phyloP scores from a whole-genome alignment of 805 yeast species.

The Cephaloascus fragrans region DNA sequence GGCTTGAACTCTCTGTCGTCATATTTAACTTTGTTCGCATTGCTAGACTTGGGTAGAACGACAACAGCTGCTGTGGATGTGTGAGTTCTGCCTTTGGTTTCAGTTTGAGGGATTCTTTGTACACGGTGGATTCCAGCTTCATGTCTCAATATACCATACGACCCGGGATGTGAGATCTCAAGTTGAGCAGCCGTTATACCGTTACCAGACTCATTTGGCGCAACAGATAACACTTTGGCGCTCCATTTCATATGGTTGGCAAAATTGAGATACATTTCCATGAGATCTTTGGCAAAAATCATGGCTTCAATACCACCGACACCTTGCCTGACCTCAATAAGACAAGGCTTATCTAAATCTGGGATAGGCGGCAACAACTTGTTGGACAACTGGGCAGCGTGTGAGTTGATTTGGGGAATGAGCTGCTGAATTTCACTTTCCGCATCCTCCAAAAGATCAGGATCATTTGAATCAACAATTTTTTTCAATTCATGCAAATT shows the following conservation, averaged over 20 bases:
- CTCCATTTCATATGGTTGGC: conserved; percentile 64
- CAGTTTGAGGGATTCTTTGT: conserved; percentile 90
- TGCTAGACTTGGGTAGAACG: conserved; percentile 75
- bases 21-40: conserved; percentile 36
- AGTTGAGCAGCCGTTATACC: conserved; percentile 75
- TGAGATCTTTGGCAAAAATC: conserved; percentile 71
- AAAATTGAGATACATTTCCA: conserved; percentile 72
- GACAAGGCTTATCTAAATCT: conserved; percentile 66
- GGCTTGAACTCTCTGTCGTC: conserved; percentile 70
- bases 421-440: conserved; percentile 40
- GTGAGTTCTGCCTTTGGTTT: conserved; percentile 87
- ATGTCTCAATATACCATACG: conserved; percentile 61
- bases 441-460: conserved; percentile 46
- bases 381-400: conserved; percentile 38
- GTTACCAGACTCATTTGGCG: conserved; percentile 46
- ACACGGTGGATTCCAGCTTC: conserved; percentile 97
- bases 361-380: conserved; percentile 68
- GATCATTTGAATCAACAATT: conserved; percentile 29
- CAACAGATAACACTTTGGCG: conserved; percentile 44
- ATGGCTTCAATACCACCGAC: conserved; percentile 94
- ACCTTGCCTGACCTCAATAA: conserved; percentile 87
- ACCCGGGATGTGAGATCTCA: conserved; percentile 62
- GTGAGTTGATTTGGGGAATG: conserved; percentile 31
- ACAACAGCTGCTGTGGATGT: conserved; percentile 96
- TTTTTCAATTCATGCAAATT: conserved; percentile 21